A percentile compares a stretch with the other conserved stretches of the same genome.
phyloP scores from a whole-genome alignment of 108 stramenopile genomes.

The Nitzschia sp. region DNA sequence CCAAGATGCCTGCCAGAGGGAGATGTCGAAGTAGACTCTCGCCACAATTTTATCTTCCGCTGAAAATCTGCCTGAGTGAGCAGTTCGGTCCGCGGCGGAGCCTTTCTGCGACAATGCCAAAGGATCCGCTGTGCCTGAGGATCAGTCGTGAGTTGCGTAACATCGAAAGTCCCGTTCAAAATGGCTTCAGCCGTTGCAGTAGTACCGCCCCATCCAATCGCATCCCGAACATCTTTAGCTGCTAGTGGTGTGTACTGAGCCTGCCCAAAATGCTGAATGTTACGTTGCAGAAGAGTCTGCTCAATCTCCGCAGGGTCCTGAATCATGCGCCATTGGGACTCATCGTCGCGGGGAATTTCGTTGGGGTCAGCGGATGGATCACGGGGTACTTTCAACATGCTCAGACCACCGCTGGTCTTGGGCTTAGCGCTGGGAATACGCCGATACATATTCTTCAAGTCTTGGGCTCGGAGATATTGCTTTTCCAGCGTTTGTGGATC shows the following conservation, averaged over 20 bases:
- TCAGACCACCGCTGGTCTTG: no score
- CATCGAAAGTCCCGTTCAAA: neutral
- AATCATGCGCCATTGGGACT: neutral
- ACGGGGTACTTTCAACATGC: no score
- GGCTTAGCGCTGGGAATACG: no score
- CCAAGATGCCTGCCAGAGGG: neutral
- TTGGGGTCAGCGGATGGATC: no score
- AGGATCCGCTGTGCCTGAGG: neutral
- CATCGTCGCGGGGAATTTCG: no score
- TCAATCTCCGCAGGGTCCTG: neutral
- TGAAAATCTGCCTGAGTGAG: neutral
- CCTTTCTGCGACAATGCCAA: neutral
- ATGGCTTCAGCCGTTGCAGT: neutral
- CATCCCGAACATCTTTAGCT: neutral
- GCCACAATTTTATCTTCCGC: neutral
- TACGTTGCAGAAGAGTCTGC: neutral
- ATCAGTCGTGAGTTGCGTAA: neutral
- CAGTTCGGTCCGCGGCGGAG: neutral
- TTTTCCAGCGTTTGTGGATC: no score
- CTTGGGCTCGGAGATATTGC: no score
- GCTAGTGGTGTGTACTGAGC: neutral
- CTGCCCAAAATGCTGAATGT: neutral
- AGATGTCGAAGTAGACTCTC: neutral
- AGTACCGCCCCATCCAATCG: neutral
- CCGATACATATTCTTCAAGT: no score